Evolutionary conservation across 768 basidiomycete genomes (phyloP), one percentile per base, ranked within the genome.

Genomic region (Tremella fuciformis): DNA sequence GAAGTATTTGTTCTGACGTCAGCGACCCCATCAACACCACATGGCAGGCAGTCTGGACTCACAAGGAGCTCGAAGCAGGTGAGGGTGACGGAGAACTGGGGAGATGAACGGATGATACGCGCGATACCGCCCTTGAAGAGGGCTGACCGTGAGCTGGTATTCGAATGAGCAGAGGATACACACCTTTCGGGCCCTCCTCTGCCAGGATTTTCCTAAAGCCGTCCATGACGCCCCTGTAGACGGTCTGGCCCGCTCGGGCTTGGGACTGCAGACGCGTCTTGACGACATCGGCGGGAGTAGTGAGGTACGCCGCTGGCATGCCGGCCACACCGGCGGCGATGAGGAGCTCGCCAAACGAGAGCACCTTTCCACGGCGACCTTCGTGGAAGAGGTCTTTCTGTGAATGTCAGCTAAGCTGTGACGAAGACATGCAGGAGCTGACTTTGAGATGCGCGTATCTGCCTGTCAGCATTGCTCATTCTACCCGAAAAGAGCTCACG

Each of bases 241-340:
- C 80, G 4, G 91, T 88, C 74, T 98, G 85, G 11, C 96, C 96
- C 70, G 88, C 86, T 63, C 87, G 83, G 42, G 91, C 88, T 76
- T 98, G 96, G 11, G 90, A 87, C 76, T 98, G 94, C 65, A 98
- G 79, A 48, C 93, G 84, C 15, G 96, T 98, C 83, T 99, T 98
- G 73, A 98, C 89, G 61, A 98, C 96, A 78, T 99, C 94, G 88
- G 75, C 59, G 18, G 66, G 65, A 2, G 66, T 67, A 13, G 49
- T 60, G 26, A 39, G 48, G 44, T 40, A 24, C 2, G 92, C 91
- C 44, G 93, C 92, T 55, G 94, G 94, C 92, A 97, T 97, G 62
- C 96, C 96, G 66, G 93, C 94, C 65, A 78, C 74, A 60, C 72
- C 71, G 29, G 73, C 75, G 15, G 71, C 65, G 7, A 91, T 89